Conservation (phyloP, 495 filamentous ascomycete species). For the Trichoderma parareesei region DNA sequence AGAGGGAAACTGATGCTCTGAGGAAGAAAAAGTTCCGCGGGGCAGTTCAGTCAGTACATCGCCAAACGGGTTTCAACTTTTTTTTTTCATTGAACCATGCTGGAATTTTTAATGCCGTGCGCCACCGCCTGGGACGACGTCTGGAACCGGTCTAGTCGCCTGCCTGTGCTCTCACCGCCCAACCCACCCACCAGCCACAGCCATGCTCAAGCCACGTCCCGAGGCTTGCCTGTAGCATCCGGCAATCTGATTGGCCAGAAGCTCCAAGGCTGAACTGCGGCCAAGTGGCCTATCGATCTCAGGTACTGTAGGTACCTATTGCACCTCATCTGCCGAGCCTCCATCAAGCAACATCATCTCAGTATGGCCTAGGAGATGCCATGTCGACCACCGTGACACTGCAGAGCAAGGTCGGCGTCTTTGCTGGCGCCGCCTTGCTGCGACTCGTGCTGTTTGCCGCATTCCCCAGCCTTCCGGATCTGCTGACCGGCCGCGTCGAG, state of each 20-base stretch:
- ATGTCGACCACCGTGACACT: conserved; percentile 32
- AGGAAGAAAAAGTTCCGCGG: conserved; percentile 11
- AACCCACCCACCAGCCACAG: not conserved
- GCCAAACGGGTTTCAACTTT: conserved; percentile 26
- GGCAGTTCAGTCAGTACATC: conserved; percentile 14
- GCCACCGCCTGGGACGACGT: conserved; percentile 10
- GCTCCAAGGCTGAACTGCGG: conserved; percentile 1
- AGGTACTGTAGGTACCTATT: not conserved
- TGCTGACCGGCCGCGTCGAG: conserved; percentile 87
- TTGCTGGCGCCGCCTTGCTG: conserved; percentile 65
- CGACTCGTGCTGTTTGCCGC: conserved; percentile 71
- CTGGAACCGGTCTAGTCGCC: not conserved
- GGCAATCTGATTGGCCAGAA: not conserved
- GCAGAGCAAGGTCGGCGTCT: conserved; percentile 64
- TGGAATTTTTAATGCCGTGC: conserved; percentile 15
- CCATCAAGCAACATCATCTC: conserved; percentile 11
- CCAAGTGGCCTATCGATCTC: conserved; percentile 15
- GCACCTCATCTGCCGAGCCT: not conserved
- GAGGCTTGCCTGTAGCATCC: not conserved
- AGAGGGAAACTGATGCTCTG: not conserved
- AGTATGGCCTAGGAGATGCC: conserved; percentile 28
- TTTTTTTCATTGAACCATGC: conserved; percentile 21
- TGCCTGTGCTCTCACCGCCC: not conserved
- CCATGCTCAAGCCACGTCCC: not conserved
- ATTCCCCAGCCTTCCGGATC: conserved; percentile 77